Percentiles rank a stretch among this genome's conserved stretches.
These are phyloP conservation scores for Flueggea neowawraea DNA, from an alignment of 441 rosid genomes.

Conservation along the genomic window DNA sequence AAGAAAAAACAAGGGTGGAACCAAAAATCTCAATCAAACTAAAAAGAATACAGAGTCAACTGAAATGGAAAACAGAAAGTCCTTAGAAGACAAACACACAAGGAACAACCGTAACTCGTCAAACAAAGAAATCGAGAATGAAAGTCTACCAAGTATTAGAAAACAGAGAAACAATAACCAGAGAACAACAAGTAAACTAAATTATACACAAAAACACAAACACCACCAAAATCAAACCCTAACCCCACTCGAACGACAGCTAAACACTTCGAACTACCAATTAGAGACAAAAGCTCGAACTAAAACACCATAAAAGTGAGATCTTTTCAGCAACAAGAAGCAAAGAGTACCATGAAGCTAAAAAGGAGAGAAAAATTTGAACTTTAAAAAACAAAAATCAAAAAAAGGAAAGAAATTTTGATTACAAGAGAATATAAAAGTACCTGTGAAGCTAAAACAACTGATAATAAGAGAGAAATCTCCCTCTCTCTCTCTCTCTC, in stretches of 20 bases:
- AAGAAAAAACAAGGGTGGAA: background rate
- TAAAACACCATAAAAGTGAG: slow-evolving; percentile 5
- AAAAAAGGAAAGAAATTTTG: background rate
- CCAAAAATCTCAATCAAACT: background rate
- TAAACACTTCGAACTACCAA: slow-evolving; percentile 8
- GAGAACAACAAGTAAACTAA: slow-evolving; percentile 11
- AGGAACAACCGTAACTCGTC: slow-evolving; percentile 20
- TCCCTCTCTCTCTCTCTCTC: slow-evolving; percentile 22
- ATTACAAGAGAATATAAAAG: slow-evolving; percentile 3
- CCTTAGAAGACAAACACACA: slow-evolving; percentile 7
- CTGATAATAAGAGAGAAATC: background rate
- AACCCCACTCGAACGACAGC: background rate
- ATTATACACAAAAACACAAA: slow-evolving; percentile 19
- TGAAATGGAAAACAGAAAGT: background rate
- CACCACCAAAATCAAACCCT: background rate
- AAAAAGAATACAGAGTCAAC: slow-evolving; percentile 3
- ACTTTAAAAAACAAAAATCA: slow-evolving; percentile 9
- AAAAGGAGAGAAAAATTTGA: slow-evolving; percentile 9
- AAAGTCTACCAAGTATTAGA: slow-evolving; percentile 37
- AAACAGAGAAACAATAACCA: slow-evolving; percentile 13
- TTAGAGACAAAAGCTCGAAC: slow-evolving; percentile 16
- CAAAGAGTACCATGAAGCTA: slow-evolving; percentile 3
- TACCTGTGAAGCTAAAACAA: slow-evolving; percentile 26
- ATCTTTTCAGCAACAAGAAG: background rate
- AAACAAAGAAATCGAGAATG: slow-evolving; percentile 12